These are phyloP conservation scores for Dioscorea alata DNA, from an alignment of 106 monocot species.

Conservation along the genomic window DNA sequence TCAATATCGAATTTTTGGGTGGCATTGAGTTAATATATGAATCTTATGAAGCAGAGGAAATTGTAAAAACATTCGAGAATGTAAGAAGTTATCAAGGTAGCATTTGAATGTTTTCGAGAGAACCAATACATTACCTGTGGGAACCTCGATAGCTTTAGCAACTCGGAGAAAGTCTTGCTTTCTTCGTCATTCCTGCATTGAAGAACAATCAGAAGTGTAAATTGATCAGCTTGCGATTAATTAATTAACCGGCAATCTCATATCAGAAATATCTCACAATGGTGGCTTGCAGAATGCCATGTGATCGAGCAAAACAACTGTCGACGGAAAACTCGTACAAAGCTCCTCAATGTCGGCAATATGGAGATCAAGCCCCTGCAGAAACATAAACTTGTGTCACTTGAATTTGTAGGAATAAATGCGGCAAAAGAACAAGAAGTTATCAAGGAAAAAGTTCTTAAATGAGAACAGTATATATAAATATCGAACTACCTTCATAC, in stretches of 20 bases:
- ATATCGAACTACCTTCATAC: conserved; percentile 49
- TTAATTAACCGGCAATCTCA: not conserved
- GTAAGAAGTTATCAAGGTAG: not conserved
- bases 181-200: conserved; percentile 56
- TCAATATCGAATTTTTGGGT: not conserved
- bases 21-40: not conserved
- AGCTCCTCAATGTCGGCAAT: conserved; percentile 72
- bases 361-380: conserved; percentile 68
- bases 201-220: not conserved
- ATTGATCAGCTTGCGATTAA: not conserved
- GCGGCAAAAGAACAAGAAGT: not conserved
- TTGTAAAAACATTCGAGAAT: not conserved
- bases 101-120: not conserved
- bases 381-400: not conserved
- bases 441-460: not conserved
- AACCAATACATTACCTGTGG: conserved; percentile 50
- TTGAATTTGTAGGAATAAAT: not conserved
- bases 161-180: conserved; percentile 27
- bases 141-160: conserved; percentile 65
- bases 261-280: conserved; percentile 21
- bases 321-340: conserved; percentile 58
- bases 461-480: not conserved
- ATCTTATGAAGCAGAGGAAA: not conserved
- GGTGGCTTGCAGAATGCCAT: conserved; percentile 81
- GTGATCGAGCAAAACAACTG: conserved; percentile 73